Evolutionary conservation across 1,284 basidiomycete species (phyloP).

Genomic region (Leccinum fuscescens): DNA sequence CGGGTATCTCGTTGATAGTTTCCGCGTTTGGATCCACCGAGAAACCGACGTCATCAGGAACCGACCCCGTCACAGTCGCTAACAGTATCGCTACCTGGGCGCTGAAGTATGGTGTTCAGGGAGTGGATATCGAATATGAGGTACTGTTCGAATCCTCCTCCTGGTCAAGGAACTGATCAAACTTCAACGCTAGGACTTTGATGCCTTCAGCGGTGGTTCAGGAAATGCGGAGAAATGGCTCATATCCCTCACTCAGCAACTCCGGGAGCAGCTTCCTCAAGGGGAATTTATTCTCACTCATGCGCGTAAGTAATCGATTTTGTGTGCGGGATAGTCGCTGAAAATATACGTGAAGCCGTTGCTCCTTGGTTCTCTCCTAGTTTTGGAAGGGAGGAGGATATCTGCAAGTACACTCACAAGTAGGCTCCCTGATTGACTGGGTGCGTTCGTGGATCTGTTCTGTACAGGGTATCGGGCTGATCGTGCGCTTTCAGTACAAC

Average conservation of each 20-base stretch:
- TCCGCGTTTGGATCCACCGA: constrained; percentile 53
- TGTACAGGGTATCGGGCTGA: not conserved
- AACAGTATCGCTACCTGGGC: constrained; percentile 48
- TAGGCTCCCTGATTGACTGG: constrained; percentile 59
- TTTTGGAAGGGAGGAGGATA: constrained; percentile 32
- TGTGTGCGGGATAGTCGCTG: not conserved
- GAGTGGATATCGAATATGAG: constrained; percentile 58
- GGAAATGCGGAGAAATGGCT: constrained; percentile 39
- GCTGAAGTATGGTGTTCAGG: constrained; percentile 48
- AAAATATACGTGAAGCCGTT: not conserved
- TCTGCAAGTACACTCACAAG: constrained; percentile 49
- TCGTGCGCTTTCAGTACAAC: constrained; percentile 36
- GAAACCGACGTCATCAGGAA: constrained; percentile 41
- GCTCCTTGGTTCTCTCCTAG: constrained; percentile 9
- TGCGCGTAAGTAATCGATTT: constrained; percentile 28
- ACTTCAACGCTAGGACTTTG: constrained; percentile 41
- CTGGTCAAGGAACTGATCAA: constrained; percentile 6
- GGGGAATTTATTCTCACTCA: constrained; percentile 39
- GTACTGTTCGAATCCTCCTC: constrained; percentile 20
- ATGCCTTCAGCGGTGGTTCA: constrained; percentile 38
- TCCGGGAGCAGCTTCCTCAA: constrained; percentile 35
- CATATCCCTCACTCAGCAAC: constrained; percentile 41
- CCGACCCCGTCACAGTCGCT: constrained; percentile 39
- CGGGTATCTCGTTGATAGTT: constrained; percentile 49
- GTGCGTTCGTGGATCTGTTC: constrained; percentile 12